Percentiles rank a stretch among this genome's conserved stretches.
Conservation (phyloP, 1,139 yeast species). For the Protomyces inundatus region DNA sequence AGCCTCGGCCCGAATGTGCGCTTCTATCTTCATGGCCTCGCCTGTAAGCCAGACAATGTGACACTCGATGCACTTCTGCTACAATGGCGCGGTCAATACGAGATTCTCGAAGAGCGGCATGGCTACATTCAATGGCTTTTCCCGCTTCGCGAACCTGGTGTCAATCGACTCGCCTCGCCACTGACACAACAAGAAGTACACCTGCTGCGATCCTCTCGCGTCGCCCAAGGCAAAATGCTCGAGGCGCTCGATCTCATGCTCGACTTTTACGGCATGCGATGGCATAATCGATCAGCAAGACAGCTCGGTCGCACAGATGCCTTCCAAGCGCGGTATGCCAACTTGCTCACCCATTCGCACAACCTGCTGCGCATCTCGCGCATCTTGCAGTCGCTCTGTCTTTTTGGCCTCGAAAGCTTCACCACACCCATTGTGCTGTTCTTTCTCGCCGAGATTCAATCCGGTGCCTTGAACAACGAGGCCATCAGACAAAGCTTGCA, state of each 20-base stretch:
- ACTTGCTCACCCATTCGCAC: not conserved
- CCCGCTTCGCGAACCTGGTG: slow-evolving; percentile 12
- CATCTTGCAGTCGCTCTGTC: slow-evolving; percentile 13
- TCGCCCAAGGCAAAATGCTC: not conserved
- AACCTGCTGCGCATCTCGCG: slow-evolving; percentile 10
- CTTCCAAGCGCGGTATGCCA: not conserved
- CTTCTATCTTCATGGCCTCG: slow-evolving; percentile 1
- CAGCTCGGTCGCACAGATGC: not conserved
- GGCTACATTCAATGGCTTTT: slow-evolving; percentile 21
- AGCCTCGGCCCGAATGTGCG: not conserved
- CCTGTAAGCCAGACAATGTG: slow-evolving; percentile 10
- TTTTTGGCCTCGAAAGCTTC: not conserved
- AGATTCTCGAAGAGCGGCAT: slow-evolving; percentile 1
- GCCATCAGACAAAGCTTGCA: slow-evolving; percentile 2
- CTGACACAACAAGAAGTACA: slow-evolving; percentile 1
- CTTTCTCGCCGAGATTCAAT: slow-evolving; percentile 3
- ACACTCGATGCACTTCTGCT: not conserved
- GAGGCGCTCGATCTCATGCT: slow-evolving; percentile 13
- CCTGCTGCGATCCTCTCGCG: not conserved
- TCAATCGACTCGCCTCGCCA: not conserved
- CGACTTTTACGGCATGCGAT: slow-evolving; percentile 18
- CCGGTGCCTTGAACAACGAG: not conserved
- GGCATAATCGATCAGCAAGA: not conserved
- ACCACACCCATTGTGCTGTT: slow-evolving; percentile 3
- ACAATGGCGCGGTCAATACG: slow-evolving; percentile 10